Evolutionary conservation across 441 rosid species (phyloP), one percentile per base, ranked within the genome.

Genomic region (Populus trichocarpa): DNA sequence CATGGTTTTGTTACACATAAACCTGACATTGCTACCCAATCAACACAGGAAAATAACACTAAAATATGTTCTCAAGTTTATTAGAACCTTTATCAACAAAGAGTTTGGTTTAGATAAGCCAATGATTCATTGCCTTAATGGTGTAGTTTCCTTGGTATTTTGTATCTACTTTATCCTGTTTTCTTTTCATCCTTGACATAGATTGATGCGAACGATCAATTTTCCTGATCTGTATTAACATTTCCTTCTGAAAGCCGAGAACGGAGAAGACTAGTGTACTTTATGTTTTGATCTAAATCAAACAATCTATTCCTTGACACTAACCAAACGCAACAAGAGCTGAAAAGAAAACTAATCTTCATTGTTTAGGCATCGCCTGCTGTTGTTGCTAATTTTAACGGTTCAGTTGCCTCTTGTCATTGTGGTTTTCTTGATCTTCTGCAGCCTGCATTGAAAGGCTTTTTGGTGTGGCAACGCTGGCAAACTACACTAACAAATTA

Each of bases 1-100:
- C 80, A 65, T 73, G 83, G 72, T 30, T 53, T 14, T 69, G 71
- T 30, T 18, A 22, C 63, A 35, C 2, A n/a, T 59, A 40, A 75
- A 69, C 69, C 23, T 5, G 69, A 77, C 80, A 69, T 7, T 70
- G 64, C 70, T 50, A 70, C 78, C 80, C 76, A 72, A 66, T 75
- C 70, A 40, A 65, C 67, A 13, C 50, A 61, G 32, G 23, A 71
- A 71, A 71, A 46, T 25, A 67, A 30, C 70, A 64, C n/a, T 1
- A 71, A 30, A 65, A 42, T 28, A 70, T 14, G 68, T 38, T 11
- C 25, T 59, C 11, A 30, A 14, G 77, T 42, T 63, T 20, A 3
- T 26, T 71, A n/a, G 50, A 32, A 8, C 66, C 72, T 36, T 18
- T 5, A n/a, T 59, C 50, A 18, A 22, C 18, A 2, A 2, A 46